These are phyloP conservation scores for Linderniella brevidens DNA, from an alignment of 257 asterid genomes.

Conservation along the genomic window DNA sequence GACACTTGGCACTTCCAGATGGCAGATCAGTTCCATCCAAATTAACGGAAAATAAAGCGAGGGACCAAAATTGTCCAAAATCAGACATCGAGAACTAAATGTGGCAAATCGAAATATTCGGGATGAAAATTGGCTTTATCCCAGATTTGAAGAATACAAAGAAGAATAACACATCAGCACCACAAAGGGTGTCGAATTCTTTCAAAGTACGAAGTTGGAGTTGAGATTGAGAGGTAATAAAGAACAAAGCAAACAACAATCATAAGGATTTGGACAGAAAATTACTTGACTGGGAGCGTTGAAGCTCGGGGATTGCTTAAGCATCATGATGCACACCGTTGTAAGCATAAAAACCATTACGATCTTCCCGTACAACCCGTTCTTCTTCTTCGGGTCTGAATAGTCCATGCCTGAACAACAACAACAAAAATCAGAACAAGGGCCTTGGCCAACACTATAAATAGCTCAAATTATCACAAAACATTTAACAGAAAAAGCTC, in stretches of 20 bases:
- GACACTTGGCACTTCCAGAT: too few species aligned
- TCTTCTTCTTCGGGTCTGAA: constrained; percentile 67
- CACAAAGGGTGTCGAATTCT: not conserved
- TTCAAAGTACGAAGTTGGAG: constrained; percentile 6
- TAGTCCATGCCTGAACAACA: constrained; percentile 61
- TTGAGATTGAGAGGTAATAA: not conserved
- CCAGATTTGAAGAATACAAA: too few species aligned
- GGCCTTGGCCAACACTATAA: constrained; percentile 2
- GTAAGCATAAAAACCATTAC: constrained; percentile 35
- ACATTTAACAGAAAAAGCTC: not conserved
- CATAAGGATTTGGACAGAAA: not conserved
- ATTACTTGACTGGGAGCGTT: constrained; percentile 40
- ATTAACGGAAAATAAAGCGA: too few species aligned
- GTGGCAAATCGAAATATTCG: too few species aligned
- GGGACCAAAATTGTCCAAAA: too few species aligned
- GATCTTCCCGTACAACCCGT: constrained; percentile 21
- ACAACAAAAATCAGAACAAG: constrained; percentile 2
- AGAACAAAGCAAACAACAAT: not conserved
- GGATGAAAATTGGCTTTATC: too few species aligned
- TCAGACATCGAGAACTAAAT: too few species aligned
- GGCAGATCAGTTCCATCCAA: too few species aligned
- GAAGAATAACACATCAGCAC: too few species aligned
- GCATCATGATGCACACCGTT: constrained; percentile 48
- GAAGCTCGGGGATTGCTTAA: constrained; percentile 35
- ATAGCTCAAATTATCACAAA: not conserved